Evolutionary conservation across 2,329 filamentous ascomycete genomes (phyloP), one percentile per base, ranked within the genome.

Genomic region (Hymenoscyphus repandus): DNA sequence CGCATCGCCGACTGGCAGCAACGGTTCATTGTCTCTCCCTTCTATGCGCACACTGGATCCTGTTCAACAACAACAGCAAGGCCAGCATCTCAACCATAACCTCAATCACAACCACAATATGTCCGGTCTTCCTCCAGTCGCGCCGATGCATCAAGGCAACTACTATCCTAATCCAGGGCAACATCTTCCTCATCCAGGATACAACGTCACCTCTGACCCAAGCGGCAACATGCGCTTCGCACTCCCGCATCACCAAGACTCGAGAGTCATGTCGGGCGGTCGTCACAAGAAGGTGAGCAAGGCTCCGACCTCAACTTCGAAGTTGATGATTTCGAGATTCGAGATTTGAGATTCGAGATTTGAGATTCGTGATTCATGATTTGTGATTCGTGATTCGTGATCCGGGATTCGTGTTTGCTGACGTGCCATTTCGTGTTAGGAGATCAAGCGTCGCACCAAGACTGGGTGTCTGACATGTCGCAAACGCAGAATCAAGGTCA

Each of bases 391-490:
- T n/a, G n/a, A n/a, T n/a, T n/a, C n/a, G n/a, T n/a, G n/a, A n/a
- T n/a, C n/a, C n/a, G n/a, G n/a, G n/a, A n/a, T n/a, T n/a, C n/a
- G n/a, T n/a, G n/a, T n/a, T 50, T 56, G 57, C 64, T 65, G 52
- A 66, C 59, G 48, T 40, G 47, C 45, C 48, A 27, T 57, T 44
- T 32, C 33, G 36, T 10, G n/a, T 15, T 53, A 86, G 70, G 84
- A 89, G 70, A 86, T 88, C 67, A 88, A 88, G 72, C 76, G 85
- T 59, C 76, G 85, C 65, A 88, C 85, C 51, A 87, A 87, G 70
- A 87, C 83, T 1, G 83, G 83, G n/a, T 88, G 85, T 69, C 66
- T 82, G 61, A 82, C 79, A 18, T 82, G 79, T 69, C 72, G 79
- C 63, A 82, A 81, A 67, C 74, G 85, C 61, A 75, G 85, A 71